Evolutionary conservation across 1,284 basidiomycete genomes (phyloP).

Genomic region (Ustilago sp.): DNA sequence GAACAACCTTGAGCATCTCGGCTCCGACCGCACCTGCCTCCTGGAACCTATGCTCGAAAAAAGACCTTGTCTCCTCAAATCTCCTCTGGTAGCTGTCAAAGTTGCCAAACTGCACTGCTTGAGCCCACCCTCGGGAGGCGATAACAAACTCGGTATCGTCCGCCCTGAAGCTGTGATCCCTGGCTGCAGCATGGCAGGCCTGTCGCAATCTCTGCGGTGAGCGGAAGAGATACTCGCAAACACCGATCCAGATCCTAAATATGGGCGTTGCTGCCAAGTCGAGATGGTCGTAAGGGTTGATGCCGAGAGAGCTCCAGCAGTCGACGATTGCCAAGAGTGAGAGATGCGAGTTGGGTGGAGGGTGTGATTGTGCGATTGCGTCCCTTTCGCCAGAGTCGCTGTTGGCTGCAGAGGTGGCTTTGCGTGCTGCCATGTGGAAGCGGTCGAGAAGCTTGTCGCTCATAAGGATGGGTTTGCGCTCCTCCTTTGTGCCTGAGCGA

Average conservation of each 20-base stretch:
- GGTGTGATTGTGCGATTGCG: slow-evolving; percentile 7
- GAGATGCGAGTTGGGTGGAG: slow-evolving; percentile 85
- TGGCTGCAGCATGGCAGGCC: slow-evolving; percentile 75
- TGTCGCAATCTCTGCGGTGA: slow-evolving; percentile 70
- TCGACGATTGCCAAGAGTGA: slow-evolving; percentile 98
- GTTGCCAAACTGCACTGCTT: slow-evolving; percentile 83
- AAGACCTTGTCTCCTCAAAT: slow-evolving; percentile 82
- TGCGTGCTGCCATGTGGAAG: slow-evolving; percentile 81
- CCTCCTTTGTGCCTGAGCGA: slow-evolving; percentile 43
- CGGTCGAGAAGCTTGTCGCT: slow-evolving; percentile 87
- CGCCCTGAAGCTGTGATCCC: slow-evolving; percentile 83
- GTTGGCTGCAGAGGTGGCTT: slow-evolving; percentile 43
- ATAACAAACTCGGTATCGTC: slow-evolving; percentile 95
- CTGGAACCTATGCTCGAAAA: slow-evolving; percentile 89
- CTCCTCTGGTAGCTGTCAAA: slow-evolving; percentile 87
- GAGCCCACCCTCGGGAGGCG: slow-evolving; percentile 89
- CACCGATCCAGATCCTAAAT: slow-evolving; percentile 96
- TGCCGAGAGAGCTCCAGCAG: slow-evolving; percentile 89
- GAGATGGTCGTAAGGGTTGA: slow-evolving; percentile 91
- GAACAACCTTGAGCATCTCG: slow-evolving; percentile 89
- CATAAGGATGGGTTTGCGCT: slow-evolving; percentile 80
- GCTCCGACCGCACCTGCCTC: slow-evolving; percentile 84
- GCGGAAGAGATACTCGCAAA: slow-evolving; percentile 94
- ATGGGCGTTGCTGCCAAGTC: slow-evolving; percentile 94
- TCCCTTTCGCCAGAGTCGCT: slow-evolving; percentile 28